phyloP scores from a whole-genome alignment of 1,139 yeast species.

The Kluyveromyces sp. region DNA sequence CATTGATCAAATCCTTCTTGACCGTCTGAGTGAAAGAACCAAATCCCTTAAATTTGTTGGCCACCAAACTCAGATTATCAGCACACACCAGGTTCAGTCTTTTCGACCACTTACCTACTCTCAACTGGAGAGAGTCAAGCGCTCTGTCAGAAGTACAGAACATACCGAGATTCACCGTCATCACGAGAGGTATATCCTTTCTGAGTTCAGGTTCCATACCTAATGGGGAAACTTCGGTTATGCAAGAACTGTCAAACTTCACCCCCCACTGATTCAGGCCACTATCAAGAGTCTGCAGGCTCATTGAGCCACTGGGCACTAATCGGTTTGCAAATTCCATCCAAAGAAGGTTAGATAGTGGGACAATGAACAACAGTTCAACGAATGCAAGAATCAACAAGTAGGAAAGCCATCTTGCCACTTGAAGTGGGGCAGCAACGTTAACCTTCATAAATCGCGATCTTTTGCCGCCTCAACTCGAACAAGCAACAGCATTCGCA shows the following conservation, averaged over 20 bases:
- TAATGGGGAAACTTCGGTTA: not conserved
- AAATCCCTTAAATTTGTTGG: conserved; percentile 1
- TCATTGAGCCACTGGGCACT: conserved; percentile 26
- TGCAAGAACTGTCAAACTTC: conserved; percentile 1
- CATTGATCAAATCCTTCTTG: conserved; percentile 5
- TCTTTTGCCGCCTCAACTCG: too few relatives aligned
- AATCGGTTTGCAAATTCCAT: conserved; percentile 26
- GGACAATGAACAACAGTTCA: conserved; percentile 24
- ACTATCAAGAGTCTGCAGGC: conserved; percentile 12
- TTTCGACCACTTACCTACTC: not conserved
- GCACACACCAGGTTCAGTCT: conserved; percentile 1
- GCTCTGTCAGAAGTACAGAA: conserved; percentile 3
- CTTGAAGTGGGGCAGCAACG: conserved; percentile 25
- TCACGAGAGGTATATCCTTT: conserved; percentile 18
- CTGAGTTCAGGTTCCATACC: conserved; percentile 11
- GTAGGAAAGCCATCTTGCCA: conserved; percentile 27
- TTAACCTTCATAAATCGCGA: conserved; percentile 29
- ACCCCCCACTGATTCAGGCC: not conserved
- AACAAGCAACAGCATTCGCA: too few relatives aligned
- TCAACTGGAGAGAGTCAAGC: not conserved
- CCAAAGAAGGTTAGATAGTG: conserved; percentile 25
- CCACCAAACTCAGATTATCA: not conserved
- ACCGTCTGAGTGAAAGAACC: not conserved
- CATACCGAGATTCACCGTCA: conserved; percentile 5
- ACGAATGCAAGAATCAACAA: conserved; percentile 16